Evolutionary conservation across 768 basidiomycete genomes (phyloP), one percentile per base, ranked within the genome.

Genomic region (Lactifluus subvellereus): DNA sequence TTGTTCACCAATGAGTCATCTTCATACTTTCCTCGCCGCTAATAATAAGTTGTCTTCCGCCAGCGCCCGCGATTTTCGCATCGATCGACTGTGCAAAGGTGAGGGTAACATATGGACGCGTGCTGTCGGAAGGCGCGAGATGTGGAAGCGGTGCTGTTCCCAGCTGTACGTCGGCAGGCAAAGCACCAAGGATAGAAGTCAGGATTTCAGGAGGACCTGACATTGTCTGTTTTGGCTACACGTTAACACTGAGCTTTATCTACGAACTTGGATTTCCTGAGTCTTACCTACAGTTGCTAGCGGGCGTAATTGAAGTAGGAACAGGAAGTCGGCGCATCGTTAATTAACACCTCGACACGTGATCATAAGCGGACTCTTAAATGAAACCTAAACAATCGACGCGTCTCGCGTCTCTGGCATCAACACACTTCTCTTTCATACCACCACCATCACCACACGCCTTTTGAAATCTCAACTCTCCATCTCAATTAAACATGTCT

Each of bases 1-100:
- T n/a, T 45, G 67, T 81, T 65, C 69, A 93, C 94, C 91, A 90
- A 73, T 98, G 96, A 11, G 96, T 98, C 88, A 99, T 92, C 47
- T 82, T 66, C 86, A 95, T 88, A 73, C 89, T 93, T 69, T 97
- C 90, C 51, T 78, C 75, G 7, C 96, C 91, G 67, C 92, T 94
- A 43, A 99, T 77, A 35, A 82, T 80, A 40, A 99, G 82, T 75
- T 94, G 94, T 59, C 75, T 77, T 11, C 92, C 87, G 8, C 78
- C 77, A 6, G 74, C 74, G 2, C 90, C 93, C 0, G 93, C 92
- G 59, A 98, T 97, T 73, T 93, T 85, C 32, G 85, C 91, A 74
- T 99, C 90, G 57, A 91, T 74, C 2, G 91, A 92, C 71, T 93
- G 90, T 2, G 91, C 91, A 70, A 91, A 93, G 2, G 91, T 90